These are phyloP conservation scores for Grosmannia huntii DNA, from an alignment of 2,329 filamentous ascomycete genomes.

Conservation along the genomic window DNA sequence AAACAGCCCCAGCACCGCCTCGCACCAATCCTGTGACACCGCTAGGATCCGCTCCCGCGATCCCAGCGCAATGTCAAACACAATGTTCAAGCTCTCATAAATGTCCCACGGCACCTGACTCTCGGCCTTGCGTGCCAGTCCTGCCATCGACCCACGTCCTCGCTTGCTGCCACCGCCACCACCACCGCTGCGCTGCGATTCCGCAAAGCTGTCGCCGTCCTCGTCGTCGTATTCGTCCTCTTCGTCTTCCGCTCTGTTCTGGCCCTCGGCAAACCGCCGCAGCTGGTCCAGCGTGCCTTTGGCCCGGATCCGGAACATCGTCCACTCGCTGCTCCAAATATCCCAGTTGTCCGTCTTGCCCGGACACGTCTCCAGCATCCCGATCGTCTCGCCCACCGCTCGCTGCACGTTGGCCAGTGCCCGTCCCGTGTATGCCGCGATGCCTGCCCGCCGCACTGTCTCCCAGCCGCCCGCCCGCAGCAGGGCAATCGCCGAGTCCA, in stretches of 20 bases:
- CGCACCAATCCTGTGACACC: conserved; percentile 79
- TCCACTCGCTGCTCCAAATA: conserved; percentile 70
- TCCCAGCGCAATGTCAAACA: conserved; percentile 74
- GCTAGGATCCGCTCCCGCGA: conserved; percentile 62
- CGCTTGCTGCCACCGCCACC: not conserved
- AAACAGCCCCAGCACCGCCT: conserved; percentile 70
- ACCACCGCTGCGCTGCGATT: conserved; percentile 17
- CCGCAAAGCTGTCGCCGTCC: conserved; percentile 14
- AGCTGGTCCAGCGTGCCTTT: conserved; percentile 57
- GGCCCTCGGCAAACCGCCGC: conserved; percentile 68
- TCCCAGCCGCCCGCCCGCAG: conserved; percentile 68
- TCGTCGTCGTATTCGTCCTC: conserved; percentile 1
- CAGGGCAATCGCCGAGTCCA: conserved; percentile 52
- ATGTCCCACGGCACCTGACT: conserved; percentile 83
- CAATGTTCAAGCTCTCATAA: conserved; percentile 67
- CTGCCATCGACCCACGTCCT: conserved; percentile 39
- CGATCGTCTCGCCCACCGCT: conserved; percentile 54
- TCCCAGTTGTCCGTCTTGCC: conserved; percentile 65
- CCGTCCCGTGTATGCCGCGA: conserved; percentile 56
- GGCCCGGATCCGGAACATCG: conserved; percentile 65
- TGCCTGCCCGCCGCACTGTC: conserved; percentile 55
- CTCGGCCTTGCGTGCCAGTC: conserved; percentile 63
- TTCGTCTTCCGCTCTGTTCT: conserved; percentile 19
- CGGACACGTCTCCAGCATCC: conserved; percentile 62
- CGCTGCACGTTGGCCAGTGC: conserved; percentile 69